Evolutionary conservation across 2,329 filamentous ascomycete species (phyloP).

Genomic region (Penicillium sp.): DNA sequence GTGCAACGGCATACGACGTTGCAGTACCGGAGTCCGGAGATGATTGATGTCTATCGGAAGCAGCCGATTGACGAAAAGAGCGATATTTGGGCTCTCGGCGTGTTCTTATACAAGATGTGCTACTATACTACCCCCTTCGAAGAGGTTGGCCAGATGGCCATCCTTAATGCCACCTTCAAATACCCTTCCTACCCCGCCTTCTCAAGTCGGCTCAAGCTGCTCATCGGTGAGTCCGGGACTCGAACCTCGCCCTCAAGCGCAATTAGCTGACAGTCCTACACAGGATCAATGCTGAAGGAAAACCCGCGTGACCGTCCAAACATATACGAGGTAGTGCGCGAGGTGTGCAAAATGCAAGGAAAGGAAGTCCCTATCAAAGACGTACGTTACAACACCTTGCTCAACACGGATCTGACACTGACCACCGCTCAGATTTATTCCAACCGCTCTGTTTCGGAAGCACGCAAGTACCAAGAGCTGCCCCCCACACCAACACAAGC

Average conservation of each 20-base stretch:
- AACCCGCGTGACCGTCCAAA: slow-evolving; percentile 76
- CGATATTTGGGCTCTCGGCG: slow-evolving; percentile 95
- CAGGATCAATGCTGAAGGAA: slow-evolving; percentile 86
- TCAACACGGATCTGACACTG: slow-evolving; percentile 9
- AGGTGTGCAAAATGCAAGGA: slow-evolving; percentile 85
- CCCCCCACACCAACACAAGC: slow-evolving; percentile 54
- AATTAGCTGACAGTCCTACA: slow-evolving; percentile 20
- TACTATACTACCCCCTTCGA: slow-evolving; percentile 99
- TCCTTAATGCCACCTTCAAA: slow-evolving; percentile 90
- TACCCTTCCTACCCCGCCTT: slow-evolving; percentile 86
- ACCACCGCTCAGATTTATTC: slow-evolving; percentile 62
- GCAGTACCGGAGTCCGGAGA: slow-evolving; percentile 96
- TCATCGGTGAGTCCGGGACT: slow-evolving; percentile 66
- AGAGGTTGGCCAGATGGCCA: slow-evolving; percentile 94
- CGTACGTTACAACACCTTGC: slow-evolving; percentile 51
- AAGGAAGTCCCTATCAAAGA: slow-evolving; percentile 83
- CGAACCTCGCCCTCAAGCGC: background rate
- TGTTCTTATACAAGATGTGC: slow-evolving; percentile 94
- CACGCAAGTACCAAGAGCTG: slow-evolving; percentile 57
- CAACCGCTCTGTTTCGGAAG: slow-evolving; percentile 60
- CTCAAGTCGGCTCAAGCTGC: slow-evolving; percentile 79
- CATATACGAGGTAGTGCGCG: slow-evolving; percentile 86
- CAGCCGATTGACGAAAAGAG: slow-evolving; percentile 98
- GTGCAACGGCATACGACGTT: slow-evolving; percentile 95
- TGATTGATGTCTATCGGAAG: slow-evolving; percentile 97